A percentile compares a stretch with the other conserved stretches of the same genome.
Evolutionary conservation across 2,329 filamentous ascomycete species (phyloP).

Genomic region (Cyclaneusma minus): DNA sequence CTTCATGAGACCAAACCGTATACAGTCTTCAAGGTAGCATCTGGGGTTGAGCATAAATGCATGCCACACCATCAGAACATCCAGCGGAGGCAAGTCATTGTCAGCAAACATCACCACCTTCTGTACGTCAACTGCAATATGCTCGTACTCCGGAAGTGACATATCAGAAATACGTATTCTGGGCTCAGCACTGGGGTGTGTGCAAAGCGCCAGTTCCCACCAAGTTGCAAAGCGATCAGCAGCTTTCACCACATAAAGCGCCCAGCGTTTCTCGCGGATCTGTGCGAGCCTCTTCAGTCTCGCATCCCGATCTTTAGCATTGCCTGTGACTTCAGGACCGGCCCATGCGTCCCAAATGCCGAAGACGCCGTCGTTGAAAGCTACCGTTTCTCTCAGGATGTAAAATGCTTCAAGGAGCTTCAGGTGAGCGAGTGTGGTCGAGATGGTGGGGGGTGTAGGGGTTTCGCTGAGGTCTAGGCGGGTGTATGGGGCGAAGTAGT

Average conservation of each 20-base stretch:
- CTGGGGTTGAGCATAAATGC: slow-evolving; percentile 65
- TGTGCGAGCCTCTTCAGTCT: slow-evolving; percentile 28
- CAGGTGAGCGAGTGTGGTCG: slow-evolving; percentile 60
- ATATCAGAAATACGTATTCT: slow-evolving; percentile 1
- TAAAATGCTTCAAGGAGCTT: slow-evolving; percentile 57
- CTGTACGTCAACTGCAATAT: slow-evolving; percentile 1
- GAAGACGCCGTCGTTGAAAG: slow-evolving; percentile 51
- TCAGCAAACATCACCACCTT: slow-evolving; percentile 9
- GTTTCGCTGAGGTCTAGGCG: too few species aligned
- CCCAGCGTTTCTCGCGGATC: slow-evolving; percentile 60
- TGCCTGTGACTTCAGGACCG: slow-evolving; percentile 1
- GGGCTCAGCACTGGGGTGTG: slow-evolving; percentile 1
- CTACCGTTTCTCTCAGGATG: slow-evolving; percentile 49
- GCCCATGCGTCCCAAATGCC: slow-evolving; percentile 33
- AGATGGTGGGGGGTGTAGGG: too few species aligned
- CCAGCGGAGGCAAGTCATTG: slow-evolving; percentile 27
- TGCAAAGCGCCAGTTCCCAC: slow-evolving; percentile 30
- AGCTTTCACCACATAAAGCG: slow-evolving; percentile 50
- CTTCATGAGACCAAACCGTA: slow-evolving; percentile 37
- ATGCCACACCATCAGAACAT: slow-evolving; percentile 71
- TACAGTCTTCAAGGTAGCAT: slow-evolving; percentile 57
- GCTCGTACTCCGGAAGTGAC: not conserved
- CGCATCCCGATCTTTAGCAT: slow-evolving; percentile 15
- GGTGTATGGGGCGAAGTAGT: too few species aligned
- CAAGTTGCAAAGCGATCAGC: slow-evolving; percentile 53